Base-by-base conservation (phyloP, 495 filamentous ascomycete species). In the Amphirosellinia nigrospora region DNA sequence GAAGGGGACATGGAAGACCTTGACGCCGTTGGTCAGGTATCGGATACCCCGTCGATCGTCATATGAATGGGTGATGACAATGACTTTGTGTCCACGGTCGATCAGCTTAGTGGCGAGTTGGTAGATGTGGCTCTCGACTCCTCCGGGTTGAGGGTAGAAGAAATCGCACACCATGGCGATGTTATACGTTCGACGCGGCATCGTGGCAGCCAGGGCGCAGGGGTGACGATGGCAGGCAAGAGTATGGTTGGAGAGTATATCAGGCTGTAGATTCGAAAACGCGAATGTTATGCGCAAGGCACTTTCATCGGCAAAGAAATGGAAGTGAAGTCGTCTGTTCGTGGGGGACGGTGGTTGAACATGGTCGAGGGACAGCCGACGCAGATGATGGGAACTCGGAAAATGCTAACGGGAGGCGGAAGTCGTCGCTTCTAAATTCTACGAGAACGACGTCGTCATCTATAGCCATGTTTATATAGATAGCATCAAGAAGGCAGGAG, bases 11-110 rank as follows among this genome's bases (percentile, higher is more conserved):
- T 99, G 93, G 80, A 97, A 99, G 80, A 98, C 94, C 78, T 99
- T 99, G 71, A 99, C 89, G 46, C 96, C 95, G 80, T 98, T 98
- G 63, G 96, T 98, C 59, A 99, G 89, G 74, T 98, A 99, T 65
- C 96, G 91, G n/a, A 99, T 89, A 4, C 96, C 96, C 21, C 91
- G 96, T 16, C 96, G 91, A 19, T 92, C 92, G 66, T 92, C 87
- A 78, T 99, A 98, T n/a, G 93, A 91, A 83, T 99, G 96, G 0
- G 96, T 99, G 76, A 99, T 94, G 74, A 99, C 92, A 66, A 99
- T 93, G 70, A 98, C 95, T 83, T 98, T 97, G 84, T 99, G 96
- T 39, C 96, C 96, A 30, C 96, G 92, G 79, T 99, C 96, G 62
- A 97, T 93, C 71, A 99, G 88, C 86, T 98, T 98, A 38, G 91